Percentiles rank a stretch among this genome's conserved stretches.
phyloP scores from a whole-genome alignment of 805 yeast species.

The Lachancea mirantina region DNA sequence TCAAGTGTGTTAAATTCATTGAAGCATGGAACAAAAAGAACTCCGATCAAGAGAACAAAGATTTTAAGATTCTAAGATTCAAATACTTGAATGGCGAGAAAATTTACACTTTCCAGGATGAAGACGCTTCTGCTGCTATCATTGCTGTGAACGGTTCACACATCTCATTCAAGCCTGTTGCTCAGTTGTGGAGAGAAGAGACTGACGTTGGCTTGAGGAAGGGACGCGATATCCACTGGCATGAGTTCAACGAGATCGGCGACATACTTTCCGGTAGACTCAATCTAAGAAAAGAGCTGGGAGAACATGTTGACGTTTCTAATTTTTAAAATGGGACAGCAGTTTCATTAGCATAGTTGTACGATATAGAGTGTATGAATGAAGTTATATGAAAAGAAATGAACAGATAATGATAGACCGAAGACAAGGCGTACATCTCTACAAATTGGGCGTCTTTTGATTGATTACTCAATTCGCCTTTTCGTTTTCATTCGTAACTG shows the following conservation, averaged over 20 bases:
- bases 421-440: too few relatives aligned
- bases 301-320: slow-evolving; percentile 13
- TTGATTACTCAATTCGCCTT: too few relatives aligned
- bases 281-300: slow-evolving; percentile 39
- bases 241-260: slow-evolving; percentile 46
- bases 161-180: slow-evolving; percentile 50
- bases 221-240: slow-evolving; percentile 67
- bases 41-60: slow-evolving; percentile 33
- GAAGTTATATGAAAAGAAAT: slow-evolving; percentile 7
- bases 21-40: slow-evolving; percentile 50
- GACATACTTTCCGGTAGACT: slow-evolving; percentile 70
- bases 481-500: too few relatives aligned
- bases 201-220: slow-evolving; percentile 58
- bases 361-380: slow-evolving; percentile 10
- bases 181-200: slow-evolving; percentile 49
- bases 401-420: too few relatives aligned
- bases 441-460: too few relatives aligned
- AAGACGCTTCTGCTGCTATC: slow-evolving; percentile 46
- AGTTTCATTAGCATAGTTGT: slow-evolving; percentile 8
- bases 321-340: too few relatives aligned
- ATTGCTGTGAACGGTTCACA: slow-evolving; percentile 66
- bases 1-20: slow-evolving; percentile 81
- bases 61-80: slow-evolving; percentile 43
- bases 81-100: slow-evolving; percentile 44
- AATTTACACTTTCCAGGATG: slow-evolving; percentile 37